A percentile compares a stretch with the other conserved stretches of the same genome.
Conservation (phyloP, 2,329 filamentous ascomycete species). For the Colletotrichum brevisporum region DNA sequence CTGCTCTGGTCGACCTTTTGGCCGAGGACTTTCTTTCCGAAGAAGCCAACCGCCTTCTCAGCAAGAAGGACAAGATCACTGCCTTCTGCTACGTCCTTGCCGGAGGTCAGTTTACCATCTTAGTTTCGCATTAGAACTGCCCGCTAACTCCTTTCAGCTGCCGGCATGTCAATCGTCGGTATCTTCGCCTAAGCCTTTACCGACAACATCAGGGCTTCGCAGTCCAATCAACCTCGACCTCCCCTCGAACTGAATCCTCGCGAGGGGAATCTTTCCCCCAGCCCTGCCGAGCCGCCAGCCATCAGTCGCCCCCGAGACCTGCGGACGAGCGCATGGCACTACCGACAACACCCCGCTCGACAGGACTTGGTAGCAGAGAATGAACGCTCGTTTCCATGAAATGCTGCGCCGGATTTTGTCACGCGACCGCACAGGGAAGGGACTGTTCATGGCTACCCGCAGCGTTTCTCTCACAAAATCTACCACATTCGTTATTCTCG, state of each 20-base stretch:
- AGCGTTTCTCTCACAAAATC: slow-evolving; percentile 31
- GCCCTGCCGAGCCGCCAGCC: not conserved
- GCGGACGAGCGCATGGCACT: not conserved
- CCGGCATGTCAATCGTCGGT: slow-evolving; percentile 62
- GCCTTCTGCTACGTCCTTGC: slow-evolving; percentile 67
- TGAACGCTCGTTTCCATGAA: slow-evolving; percentile 21
- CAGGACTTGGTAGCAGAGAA: slow-evolving; percentile 32
- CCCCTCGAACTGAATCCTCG: slow-evolving; percentile 4
- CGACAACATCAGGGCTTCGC: not conserved
- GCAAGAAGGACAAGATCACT: slow-evolving; percentile 64
- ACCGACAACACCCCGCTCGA: not conserved
- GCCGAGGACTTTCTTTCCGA: slow-evolving; percentile 77
- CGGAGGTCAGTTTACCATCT: slow-evolving; percentile 59
- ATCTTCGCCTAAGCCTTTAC: slow-evolving; percentile 56
- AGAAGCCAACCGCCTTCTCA: slow-evolving; percentile 64
- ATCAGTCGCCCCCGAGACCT: not conserved
- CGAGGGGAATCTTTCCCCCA: not conserved
- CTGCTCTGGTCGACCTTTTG: slow-evolving; percentile 73
- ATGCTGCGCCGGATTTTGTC: slow-evolving; percentile 34
- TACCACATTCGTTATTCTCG: slow-evolving; percentile 38
- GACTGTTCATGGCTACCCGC: slow-evolving; percentile 9
- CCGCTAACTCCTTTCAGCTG: slow-evolving; percentile 48
- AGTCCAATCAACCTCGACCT: not conserved
- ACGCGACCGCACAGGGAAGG: slow-evolving; percentile 12
- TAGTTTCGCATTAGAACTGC: slow-evolving; percentile 10